phyloP scores from a whole-genome alignment of 495 filamentous ascomycete species.

The Penicillium turbatum region DNA sequence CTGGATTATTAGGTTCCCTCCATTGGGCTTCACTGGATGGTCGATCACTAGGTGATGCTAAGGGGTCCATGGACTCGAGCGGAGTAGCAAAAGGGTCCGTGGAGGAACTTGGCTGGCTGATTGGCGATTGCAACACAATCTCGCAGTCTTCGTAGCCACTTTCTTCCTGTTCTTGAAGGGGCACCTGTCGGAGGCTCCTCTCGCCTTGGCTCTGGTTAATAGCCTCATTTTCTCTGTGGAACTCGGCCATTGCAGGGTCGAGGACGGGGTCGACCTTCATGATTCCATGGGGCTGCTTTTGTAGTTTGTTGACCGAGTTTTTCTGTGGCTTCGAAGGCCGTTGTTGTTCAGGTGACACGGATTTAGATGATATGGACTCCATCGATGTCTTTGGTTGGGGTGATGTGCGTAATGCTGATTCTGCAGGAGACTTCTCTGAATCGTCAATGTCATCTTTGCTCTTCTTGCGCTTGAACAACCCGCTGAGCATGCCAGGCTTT shows the following conservation, averaged over 20 bases:
- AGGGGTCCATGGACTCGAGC: slow-evolving; percentile 17
- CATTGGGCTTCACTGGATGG: slow-evolving; percentile 25
- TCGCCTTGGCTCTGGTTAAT: slow-evolving; percentile 13
- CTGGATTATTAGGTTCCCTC: slow-evolving; percentile 15
- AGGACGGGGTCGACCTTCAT: slow-evolving; percentile 6
- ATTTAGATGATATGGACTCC: slow-evolving; percentile 40
- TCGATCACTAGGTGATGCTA: slow-evolving; percentile 28
- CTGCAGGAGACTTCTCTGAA: slow-evolving; percentile 56
- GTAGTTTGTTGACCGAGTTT: slow-evolving; percentile 6
- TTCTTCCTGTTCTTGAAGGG: slow-evolving; percentile 28
- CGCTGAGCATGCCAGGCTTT: slow-evolving; percentile 85
- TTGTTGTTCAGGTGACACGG: slow-evolving; percentile 32
- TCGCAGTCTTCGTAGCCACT: slow-evolving; percentile 16
- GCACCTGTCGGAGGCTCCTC: slow-evolving; percentile 41
- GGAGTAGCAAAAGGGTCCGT: slow-evolving; percentile 29
- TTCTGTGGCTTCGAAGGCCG: slow-evolving; percentile 9
- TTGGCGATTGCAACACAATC: slow-evolving; percentile 17
- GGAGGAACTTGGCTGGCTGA: slow-evolving; percentile 18
- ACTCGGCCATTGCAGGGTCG: slow-evolving; percentile 14
- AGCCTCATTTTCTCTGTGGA: slow-evolving; percentile 10
- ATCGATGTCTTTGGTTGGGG: slow-evolving; percentile 50
- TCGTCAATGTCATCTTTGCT: slow-evolving; percentile 65
- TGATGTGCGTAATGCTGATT: slow-evolving; percentile 46
- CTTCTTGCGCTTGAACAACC: slow-evolving; percentile 91
- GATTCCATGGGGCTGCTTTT: slow-evolving; percentile 18